A percentile compares a stretch with the other conserved stretches of the same genome.
Conservation (phyloP, 2,329 filamentous ascomycete genomes). For the Ceratocystis variospora region DNA sequence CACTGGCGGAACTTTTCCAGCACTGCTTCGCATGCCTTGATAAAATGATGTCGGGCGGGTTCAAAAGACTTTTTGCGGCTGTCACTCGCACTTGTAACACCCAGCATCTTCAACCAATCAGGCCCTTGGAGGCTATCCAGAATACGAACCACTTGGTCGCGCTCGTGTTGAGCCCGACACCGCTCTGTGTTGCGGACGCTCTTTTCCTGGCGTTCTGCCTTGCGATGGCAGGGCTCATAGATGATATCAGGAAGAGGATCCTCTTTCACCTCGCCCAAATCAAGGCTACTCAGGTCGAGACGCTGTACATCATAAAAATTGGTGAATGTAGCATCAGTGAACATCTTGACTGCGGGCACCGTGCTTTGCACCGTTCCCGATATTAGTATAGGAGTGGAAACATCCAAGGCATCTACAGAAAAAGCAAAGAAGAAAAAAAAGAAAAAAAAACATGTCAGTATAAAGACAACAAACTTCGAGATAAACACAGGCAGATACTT, state of each 20-base stretch:
- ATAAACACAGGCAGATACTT: constrained; percentile 26
- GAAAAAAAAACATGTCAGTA: background rate
- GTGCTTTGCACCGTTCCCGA: background rate
- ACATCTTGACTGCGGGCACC: constrained; percentile 19
- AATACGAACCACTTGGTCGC: constrained; percentile 48
- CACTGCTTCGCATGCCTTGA: constrained; percentile 66
- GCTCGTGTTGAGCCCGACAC: constrained; percentile 52
- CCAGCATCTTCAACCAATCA: constrained; percentile 88
- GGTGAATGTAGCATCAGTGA: constrained; percentile 41
- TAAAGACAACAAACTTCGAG: background rate
- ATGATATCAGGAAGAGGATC: constrained; percentile 45
- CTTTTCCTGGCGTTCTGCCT: constrained; percentile 46
- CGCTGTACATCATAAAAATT: constrained; percentile 43
- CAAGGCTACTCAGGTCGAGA: constrained; percentile 42
- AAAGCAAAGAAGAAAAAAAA: background rate
- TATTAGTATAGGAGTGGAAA: constrained; percentile 60
- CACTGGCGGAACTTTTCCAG: constrained; percentile 78
- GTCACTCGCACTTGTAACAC: constrained; percentile 73
- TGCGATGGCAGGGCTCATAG: constrained; percentile 42
- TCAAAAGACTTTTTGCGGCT: constrained; percentile 77
- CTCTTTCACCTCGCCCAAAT: constrained; percentile 31
- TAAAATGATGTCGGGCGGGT: constrained; percentile 70
- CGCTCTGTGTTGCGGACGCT: constrained; percentile 51
- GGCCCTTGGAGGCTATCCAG: constrained; percentile 76
- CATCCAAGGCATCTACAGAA: constrained; percentile 52